Percentiles rank a stretch among this genome's conserved stretches.
These are phyloP conservation scores for Elongisporangium prolatum DNA, from an alignment of 352 stramenopile genomes.

Conservation along the genomic window DNA sequence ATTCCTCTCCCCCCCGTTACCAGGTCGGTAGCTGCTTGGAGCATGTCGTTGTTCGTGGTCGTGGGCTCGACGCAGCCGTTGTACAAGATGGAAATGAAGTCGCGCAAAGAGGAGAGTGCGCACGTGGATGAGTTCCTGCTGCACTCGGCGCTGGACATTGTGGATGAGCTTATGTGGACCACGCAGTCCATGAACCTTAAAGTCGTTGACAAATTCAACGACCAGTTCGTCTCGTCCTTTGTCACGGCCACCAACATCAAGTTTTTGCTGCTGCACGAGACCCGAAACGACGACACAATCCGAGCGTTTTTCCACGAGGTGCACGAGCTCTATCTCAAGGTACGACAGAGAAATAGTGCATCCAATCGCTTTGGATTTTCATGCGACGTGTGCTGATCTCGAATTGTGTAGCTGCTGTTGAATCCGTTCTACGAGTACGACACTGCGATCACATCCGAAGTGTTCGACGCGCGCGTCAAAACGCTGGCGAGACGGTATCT, in stretches of 20 bases:
- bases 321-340: conserved; percentile 97
- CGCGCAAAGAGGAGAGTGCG: conserved; percentile 75
- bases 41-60: conserved; percentile 83
- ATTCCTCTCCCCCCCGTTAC: not conserved
- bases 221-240: conserved; percentile 96
- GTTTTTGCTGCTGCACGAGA: conserved; percentile 95
- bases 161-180: conserved; percentile 95
- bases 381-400: conserved; percentile 8
- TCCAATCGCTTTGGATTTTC: not conserved
- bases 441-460: conserved; percentile 89
- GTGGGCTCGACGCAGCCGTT: conserved; percentile 83
- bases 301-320: conserved; percentile 97
- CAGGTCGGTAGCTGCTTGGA: not conserved
- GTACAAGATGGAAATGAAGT: conserved; percentile 86
- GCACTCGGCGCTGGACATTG: conserved; percentile 96
- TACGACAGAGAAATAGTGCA: no score
- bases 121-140: conserved; percentile 97
- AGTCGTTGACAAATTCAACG: conserved; percentile 95
- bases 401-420: conserved; percentile 88
- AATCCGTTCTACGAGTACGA: conserved; percentile 97
- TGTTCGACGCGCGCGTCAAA: conserved; percentile 91
- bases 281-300: conserved; percentile 93
- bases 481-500: conserved; percentile 89
- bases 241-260: conserved; percentile 94
- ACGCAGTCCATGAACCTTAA: conserved; percentile 92